Evolutionary conservation across 352 stramenopile genomes (phyloP).

Genomic region (Globisporangium nagaii): DNA sequence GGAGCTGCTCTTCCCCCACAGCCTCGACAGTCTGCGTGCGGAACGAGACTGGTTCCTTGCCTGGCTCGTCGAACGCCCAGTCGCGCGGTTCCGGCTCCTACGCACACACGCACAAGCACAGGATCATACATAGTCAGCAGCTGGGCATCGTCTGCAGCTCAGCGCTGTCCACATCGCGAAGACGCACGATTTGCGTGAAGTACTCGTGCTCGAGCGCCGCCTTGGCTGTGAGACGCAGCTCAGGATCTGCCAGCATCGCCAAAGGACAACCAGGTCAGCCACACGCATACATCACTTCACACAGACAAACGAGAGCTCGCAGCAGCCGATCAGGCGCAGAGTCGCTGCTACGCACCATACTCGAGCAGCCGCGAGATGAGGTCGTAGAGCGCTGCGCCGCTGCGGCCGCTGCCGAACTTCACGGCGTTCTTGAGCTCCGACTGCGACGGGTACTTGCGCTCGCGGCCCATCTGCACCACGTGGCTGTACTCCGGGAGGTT

Average conservation of each 20-base stretch:
- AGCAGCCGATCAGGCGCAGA: no score
- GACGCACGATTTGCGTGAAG: slow-evolving; percentile 85
- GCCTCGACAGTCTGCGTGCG: slow-evolving; percentile 77
- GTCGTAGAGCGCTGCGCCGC: slow-evolving; percentile 69
- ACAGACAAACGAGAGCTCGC: not conserved
- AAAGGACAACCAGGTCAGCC: not conserved
- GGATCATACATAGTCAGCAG: no score
- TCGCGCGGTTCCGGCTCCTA: slow-evolving; percentile 82
- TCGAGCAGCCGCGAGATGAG: slow-evolving; percentile 73
- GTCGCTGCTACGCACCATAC: slow-evolving; percentile 77
- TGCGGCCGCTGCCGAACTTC: slow-evolving; percentile 73
- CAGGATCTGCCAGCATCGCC: slow-evolving; percentile 56
- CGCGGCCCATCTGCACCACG: slow-evolving; percentile 77
- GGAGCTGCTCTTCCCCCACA: slow-evolving; percentile 64
- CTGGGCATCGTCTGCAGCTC: no score
- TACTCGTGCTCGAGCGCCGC: slow-evolving; percentile 92
- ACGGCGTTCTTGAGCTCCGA: slow-evolving; percentile 84
- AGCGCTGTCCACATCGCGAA: not conserved
- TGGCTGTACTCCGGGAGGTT: slow-evolving; percentile 80
- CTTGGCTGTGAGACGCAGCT: slow-evolving; percentile 86
- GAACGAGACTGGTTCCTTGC: slow-evolving; percentile 83
- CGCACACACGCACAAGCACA: not conserved
- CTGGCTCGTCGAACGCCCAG: slow-evolving; percentile 84
- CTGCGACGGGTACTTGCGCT: slow-evolving; percentile 78
- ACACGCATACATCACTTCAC: slow-evolving; percentile 4